phyloP scores from a whole-genome alignment of 1,139 yeast species.

The Pichia sp. region DNA sequence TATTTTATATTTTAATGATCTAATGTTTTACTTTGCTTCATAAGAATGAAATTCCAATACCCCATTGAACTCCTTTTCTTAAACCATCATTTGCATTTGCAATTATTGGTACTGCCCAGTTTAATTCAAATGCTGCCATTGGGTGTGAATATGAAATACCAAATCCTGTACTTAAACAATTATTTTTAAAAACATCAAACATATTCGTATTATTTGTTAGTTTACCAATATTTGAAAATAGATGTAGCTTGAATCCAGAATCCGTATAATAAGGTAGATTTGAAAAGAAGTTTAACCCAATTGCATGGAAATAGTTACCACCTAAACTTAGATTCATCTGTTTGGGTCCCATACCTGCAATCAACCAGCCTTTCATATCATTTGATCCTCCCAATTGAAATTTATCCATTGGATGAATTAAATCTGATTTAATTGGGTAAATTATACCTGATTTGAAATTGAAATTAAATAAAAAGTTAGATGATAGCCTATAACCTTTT shows the following conservation, averaged over 20 bases:
- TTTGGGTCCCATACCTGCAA: constrained; percentile 85
- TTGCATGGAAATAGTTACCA: constrained; percentile 68
- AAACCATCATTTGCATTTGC: constrained; percentile 58
- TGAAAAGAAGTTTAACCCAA: constrained; percentile 64
- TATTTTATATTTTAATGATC: background rate
- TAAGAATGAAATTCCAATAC: constrained; percentile 81
- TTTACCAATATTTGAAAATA: constrained; percentile 69
- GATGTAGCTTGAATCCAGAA: constrained; percentile 63
- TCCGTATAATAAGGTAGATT: constrained; percentile 55
- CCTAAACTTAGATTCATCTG: constrained; percentile 59
- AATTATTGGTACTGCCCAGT: constrained; percentile 71
- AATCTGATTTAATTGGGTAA: constrained; percentile 24
- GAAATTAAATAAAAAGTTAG: constrained; percentile 27
- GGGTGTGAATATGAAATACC: constrained; percentile 84
- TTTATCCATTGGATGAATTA: constrained; percentile 58
- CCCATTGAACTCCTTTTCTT: constrained; percentile 88
- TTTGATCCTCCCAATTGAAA: constrained; percentile 69
- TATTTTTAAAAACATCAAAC: constrained; percentile 5
- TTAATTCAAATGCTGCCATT: constrained; percentile 84
- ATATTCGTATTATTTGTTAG: constrained; percentile 33
- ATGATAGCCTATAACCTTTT: constrained; percentile 30
- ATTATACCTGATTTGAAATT: constrained; percentile 44
- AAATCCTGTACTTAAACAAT: constrained; percentile 50
- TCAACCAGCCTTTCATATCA: constrained; percentile 67
- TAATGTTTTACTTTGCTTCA: constrained; percentile 24